phyloP scores from a whole-genome alignment of 441 rosid species.

The Adansonia madagascariensis region DNA sequence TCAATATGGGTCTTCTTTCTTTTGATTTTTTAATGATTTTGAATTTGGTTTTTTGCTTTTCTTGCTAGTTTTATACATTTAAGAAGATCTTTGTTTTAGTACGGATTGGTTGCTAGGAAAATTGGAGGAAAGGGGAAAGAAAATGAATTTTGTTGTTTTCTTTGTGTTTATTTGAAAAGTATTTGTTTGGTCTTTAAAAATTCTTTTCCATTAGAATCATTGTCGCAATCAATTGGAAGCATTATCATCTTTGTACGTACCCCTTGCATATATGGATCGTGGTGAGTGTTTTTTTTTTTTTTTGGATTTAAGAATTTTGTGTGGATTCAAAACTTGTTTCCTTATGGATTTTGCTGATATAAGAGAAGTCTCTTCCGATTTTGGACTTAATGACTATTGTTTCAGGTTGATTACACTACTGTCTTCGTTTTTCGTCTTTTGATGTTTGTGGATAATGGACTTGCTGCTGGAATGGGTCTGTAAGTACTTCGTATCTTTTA shows the following conservation, averaged over 20 bases:
- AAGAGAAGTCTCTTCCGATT: constrained; percentile 12
- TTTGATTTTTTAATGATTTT: neutral
- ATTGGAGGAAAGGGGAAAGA: neutral
- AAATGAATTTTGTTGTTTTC: neutral
- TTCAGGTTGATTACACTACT: constrained; percentile 90
- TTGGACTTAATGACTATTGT: constrained; percentile 23
- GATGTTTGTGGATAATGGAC: constrained; percentile 97
- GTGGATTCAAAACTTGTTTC: neutral
- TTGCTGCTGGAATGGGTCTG: constrained; percentile 98
- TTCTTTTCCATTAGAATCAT: constrained; percentile 56
- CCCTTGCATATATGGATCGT: constrained; percentile 98
- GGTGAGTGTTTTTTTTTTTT: constrained; percentile 48
- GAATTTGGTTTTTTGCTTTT: neutral
- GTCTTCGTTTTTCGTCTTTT: constrained; percentile 88
- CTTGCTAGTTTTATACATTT: constrained; percentile 7
- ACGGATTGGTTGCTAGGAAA: constrained; percentile 24
- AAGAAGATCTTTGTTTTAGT: neutral
- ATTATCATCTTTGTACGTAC: constrained; percentile 66
- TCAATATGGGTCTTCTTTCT: neutral
- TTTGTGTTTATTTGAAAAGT: neutral
- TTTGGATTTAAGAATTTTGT: constrained; percentile 1
- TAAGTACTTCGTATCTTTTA: constrained; percentile 46
- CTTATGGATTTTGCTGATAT: neutral
- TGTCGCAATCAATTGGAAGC: constrained; percentile 88
- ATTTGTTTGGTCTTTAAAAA: constrained; percentile 41